Base-by-base conservation (phyloP, 176 grass and related monocot genomes). In the Juncus effusus region DNA sequence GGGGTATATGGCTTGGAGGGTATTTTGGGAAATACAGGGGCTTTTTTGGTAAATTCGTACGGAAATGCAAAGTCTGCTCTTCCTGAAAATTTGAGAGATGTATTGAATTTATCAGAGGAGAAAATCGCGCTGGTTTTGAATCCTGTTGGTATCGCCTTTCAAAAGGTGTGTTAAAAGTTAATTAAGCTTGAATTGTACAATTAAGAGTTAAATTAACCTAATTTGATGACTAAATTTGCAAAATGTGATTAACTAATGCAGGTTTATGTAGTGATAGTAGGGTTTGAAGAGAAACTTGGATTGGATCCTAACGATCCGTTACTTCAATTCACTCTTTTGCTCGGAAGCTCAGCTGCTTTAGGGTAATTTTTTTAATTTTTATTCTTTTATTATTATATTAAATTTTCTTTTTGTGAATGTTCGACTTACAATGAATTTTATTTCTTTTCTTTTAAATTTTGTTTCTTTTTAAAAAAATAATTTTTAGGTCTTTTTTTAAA, bases 241-340 rank as follows among this genome's bases (percentile, higher is more conserved):
- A 47, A 47, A 6, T 28, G 19, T 28, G 19, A 55, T 42, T 10
- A 67, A 67, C 69, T 73, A 42, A 10, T 82, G 77, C 88, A 97
- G 94, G 82, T 55, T 5, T 84, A 82, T 63, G 45, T 80, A 1
- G 44, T 67, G 10, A 57, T 97, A 60, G 88, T 89, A 86, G 85
- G 88, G 11, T 55, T 97, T 50, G 94, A 86, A 84, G 91, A 86
- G 73, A 92, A 75, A 71, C 77, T 89, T 72, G 94, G 94, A 74
- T 82, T 97, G 67, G 78, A 97, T 77, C 88, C 94, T 54, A 89
- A 67, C 61, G 94, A 97, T 75, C 94, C 94, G 36, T 71, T 92
- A 65, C 77, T 89, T 64, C 94, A 80, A 51, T 84, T 92, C 57
- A 62, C 74, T 58, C 77, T 80, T 82, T 7, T 97, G 35, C 51